Evolutionary conservation across 495 filamentous ascomycete species (phyloP).

Genomic region (Tuber brumale): DNA sequence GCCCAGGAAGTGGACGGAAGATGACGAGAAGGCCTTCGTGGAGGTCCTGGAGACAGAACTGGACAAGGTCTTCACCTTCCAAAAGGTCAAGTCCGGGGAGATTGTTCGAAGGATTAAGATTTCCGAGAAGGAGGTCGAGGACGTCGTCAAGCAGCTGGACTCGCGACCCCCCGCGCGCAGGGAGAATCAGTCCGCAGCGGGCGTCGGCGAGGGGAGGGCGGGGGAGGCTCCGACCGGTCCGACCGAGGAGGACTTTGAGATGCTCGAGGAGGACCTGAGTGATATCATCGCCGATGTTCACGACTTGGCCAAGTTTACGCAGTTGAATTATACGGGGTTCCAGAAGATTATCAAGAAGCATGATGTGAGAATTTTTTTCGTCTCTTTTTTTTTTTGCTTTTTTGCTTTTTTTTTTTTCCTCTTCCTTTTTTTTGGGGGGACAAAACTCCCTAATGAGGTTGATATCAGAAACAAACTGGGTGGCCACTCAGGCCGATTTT

Average conservation of each 20-base stretch:
- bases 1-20: conserved; percentile 73
- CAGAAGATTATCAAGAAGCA: conserved; percentile 99
- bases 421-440: not conserved
- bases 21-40: conserved; percentile 87
- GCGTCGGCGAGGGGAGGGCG: conserved; percentile 37
- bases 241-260: conserved; percentile 85
- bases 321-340: conserved; percentile 97
- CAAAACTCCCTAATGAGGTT: not conserved
- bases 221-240: conserved; percentile 49
- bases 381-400: not conserved
- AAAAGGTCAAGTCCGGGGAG: conserved; percentile 89
- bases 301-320: conserved; percentile 95
- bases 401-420: not conserved
- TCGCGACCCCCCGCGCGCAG: conserved; percentile 45
- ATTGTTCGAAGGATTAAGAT: conserved; percentile 81
- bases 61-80: conserved; percentile 94
- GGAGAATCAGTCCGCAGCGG: conserved; percentile 36
- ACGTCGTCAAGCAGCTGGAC: conserved; percentile 70
- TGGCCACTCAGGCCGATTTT: conserved; percentile 95
- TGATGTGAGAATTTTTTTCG: conserved; percentile 58
- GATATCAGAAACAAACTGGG: conserved; percentile 72
- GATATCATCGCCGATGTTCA: conserved; percentile 99
- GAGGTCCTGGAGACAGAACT: conserved; percentile 78
- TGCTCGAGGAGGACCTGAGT: conserved; percentile 89
- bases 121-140: conserved; percentile 79